phyloP scores from a whole-genome alignment of 257 asterid genomes.

The Solanum etuberosum region DNA sequence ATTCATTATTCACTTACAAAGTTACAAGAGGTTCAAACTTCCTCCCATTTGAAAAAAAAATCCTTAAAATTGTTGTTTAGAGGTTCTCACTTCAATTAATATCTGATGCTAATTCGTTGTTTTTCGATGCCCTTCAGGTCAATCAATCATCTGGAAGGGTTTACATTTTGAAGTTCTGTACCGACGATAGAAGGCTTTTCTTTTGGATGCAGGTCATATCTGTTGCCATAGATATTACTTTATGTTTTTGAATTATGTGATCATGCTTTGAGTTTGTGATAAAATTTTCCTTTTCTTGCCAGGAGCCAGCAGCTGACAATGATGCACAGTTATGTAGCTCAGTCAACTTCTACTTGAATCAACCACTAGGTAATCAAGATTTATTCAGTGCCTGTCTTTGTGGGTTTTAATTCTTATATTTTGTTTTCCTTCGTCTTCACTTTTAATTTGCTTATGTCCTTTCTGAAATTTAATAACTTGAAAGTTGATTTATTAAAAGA shows the following conservation, averaged over 20 bases:
- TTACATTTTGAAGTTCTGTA: constrained; percentile 69
- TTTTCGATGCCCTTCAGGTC: constrained; percentile 37
- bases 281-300: constrained; percentile 17
- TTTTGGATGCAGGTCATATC: constrained; percentile 88
- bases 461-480: background rate
- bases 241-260: background rate
- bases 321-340: constrained; percentile 60
- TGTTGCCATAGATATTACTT: background rate
- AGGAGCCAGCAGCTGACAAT: constrained; percentile 77
- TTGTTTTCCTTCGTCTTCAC: background rate
- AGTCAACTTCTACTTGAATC: constrained; percentile 73
- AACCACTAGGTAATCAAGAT: constrained; percentile 49
- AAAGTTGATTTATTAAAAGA: background rate
- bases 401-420: background rate
- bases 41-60: background rate
- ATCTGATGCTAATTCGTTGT: background rate
- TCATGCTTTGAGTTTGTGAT: background rate
- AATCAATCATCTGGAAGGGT: constrained; percentile 91
- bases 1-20: background rate
- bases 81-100: background rate
- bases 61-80: background rate
- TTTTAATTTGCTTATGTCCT: background rate
- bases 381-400: background rate
- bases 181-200: constrained; percentile 88
- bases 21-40: background rate